Base-by-base conservation (phyloP, 2,329 filamentous ascomycete species). In the Talaromyces funiculosus region DNA sequence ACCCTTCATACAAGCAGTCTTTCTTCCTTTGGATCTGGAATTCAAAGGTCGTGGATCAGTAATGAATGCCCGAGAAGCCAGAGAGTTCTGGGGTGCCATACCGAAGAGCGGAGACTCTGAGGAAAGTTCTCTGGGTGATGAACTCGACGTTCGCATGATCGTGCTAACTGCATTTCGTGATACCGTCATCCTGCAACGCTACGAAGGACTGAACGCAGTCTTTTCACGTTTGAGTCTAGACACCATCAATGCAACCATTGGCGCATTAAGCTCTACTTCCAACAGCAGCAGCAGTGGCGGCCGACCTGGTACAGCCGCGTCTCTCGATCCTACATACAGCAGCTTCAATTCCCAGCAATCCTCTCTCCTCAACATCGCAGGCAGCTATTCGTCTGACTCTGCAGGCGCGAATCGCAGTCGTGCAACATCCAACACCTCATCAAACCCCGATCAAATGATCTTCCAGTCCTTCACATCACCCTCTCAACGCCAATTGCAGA, bases 1-100 rank as follows among this genome's bases (percentile, higher is more conserved):
- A 4, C 94, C 94, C 0, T 97, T 96, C 70, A 87, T 99, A 68
- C 93, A 97, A 77, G 92, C 93, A 1, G 92, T 97, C 0, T 97
- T 99, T 71, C 79, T 99, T 1, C 94, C 92, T 0, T 78, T 99
- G 1, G 94, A 99, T 69, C 84, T 96, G 10, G 94, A 99, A 72
- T 96, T 99, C 71, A 88, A 90, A 57, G 94, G 93, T 5, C 84
- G 84, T 51, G 94, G 94, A 16, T 81, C 85, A 0, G 83, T 97
- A 59, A 88, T 97, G 83, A 87, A 83, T 0, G 75, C 84, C 0
- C 86, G 90, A 4, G 88, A 95, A 74, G 89, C 92, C 4, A 86
- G 87, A 42, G 93, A 97, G 62, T 96, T 97, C 69, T 97, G 93
- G 92, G 89, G 89, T 29, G 87, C 86, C 6, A 82, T 90, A 18